Percentiles rank a stretch among this genome's conserved stretches.
Conservation (phyloP, 2,329 filamentous ascomycete species). For the Cytospora mali region DNA sequence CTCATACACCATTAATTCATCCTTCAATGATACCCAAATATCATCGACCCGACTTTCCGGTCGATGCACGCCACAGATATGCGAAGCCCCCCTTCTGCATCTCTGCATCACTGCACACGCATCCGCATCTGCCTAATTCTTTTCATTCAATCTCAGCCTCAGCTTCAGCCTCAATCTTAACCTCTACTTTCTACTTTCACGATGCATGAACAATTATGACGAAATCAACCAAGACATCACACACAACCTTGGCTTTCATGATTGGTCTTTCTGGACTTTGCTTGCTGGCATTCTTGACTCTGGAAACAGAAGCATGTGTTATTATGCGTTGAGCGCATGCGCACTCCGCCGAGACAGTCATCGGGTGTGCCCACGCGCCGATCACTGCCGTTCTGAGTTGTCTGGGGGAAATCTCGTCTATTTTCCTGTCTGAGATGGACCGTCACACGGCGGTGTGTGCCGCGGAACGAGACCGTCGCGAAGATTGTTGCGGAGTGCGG, state of each 20-base stretch:
- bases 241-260: neutral
- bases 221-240: conserved; percentile 4
- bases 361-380: conserved; percentile 21
- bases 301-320: conserved; percentile 3
- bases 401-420: conserved; percentile 10
- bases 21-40: conserved; percentile 11
- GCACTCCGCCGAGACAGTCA: conserved; percentile 20
- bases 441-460: conserved; percentile 14
- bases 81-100: conserved; percentile 11
- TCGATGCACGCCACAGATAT: conserved; percentile 10
- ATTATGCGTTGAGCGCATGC: conserved; percentile 17
- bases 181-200: neutral
- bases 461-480: conserved; percentile 9
- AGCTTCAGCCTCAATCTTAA: neutral
- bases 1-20: conserved; percentile 10
- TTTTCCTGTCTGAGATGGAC: neutral
- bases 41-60: conserved; percentile 4
- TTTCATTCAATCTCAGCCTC: neutral
- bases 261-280: neutral
- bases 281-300: conserved; percentile 1
- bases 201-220: conserved; percentile 7
- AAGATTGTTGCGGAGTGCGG: conserved; percentile 18
- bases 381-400: conserved; percentile 12
- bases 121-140: conserved; percentile 13
- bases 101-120: neutral